Evolutionary conservation across 2,329 filamentous ascomycete genomes (phyloP).

Genomic region (Fusarium pseudonygamai): DNA sequence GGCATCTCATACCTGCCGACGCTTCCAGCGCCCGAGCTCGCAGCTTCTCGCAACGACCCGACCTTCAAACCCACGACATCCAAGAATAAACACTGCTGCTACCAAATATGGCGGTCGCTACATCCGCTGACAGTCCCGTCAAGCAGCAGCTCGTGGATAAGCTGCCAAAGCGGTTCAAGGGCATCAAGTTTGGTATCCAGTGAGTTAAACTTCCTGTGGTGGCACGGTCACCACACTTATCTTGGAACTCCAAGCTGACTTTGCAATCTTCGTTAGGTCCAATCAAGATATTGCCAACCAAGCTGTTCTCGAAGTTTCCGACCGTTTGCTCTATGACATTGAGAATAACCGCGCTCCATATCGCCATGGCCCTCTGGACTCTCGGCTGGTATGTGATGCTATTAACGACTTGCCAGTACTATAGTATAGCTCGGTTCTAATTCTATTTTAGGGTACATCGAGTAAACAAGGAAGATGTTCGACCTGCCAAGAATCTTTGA

Average conservation of each 20-base stretch:
- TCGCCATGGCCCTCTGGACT: slow-evolving; percentile 86
- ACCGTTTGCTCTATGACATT: slow-evolving; percentile 92
- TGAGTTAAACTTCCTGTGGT: slow-evolving; percentile 53
- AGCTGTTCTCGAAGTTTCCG: slow-evolving; percentile 92
- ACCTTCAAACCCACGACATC: not conserved
- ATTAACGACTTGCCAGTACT: not conserved
- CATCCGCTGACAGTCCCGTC: slow-evolving; percentile 51
- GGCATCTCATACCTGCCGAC: not conserved
- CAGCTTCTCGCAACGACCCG: not conserved
- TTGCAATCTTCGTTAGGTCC: slow-evolving; percentile 62
- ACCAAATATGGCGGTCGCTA: slow-evolving; percentile 20
- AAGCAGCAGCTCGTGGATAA: slow-evolving; percentile 93
- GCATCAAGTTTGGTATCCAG: slow-evolving; percentile 94
- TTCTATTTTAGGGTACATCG: slow-evolving; percentile 72
- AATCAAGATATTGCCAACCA: slow-evolving; percentile 96
- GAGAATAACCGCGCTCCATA: slow-evolving; percentile 80
- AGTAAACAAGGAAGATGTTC: slow-evolving; percentile 81
- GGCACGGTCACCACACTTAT: not conserved
- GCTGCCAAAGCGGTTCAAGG: slow-evolving; percentile 89
- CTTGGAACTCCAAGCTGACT: not conserved
- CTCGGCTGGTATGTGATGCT: slow-evolving; percentile 68
- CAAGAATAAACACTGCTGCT: not conserved
- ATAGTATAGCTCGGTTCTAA: not conserved
- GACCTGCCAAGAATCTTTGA: slow-evolving; percentile 83
- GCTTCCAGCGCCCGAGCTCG: not conserved